Evolutionary conservation across 2,329 filamentous ascomycete genomes (phyloP).

Genomic region (Trichophyton schoenleinii): DNA sequence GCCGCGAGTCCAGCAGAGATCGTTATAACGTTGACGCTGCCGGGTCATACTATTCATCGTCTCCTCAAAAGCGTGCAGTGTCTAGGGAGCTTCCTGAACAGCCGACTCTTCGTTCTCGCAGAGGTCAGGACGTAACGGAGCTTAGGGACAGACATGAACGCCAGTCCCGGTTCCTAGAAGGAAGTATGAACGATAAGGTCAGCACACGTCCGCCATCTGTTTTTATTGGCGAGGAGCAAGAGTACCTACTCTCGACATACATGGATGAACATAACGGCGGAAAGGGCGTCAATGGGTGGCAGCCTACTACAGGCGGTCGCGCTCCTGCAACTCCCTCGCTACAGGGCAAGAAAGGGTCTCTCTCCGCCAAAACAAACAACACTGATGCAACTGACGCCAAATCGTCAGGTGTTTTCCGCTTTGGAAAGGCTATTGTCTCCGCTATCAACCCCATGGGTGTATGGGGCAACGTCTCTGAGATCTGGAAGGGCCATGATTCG

Average conservation of each 20-base stretch:
- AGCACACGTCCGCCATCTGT: constrained; percentile 58
- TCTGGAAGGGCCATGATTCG: constrained; percentile 31
- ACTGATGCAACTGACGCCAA: constrained; percentile 15
- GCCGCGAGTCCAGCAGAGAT: neutral
- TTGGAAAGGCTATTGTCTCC: constrained; percentile 43
- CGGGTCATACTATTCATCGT: neutral
- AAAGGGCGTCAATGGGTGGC: neutral
- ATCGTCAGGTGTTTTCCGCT: constrained; percentile 40
- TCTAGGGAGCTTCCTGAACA: constrained; percentile 12
- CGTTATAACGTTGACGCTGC: neutral
- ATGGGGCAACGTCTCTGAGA: constrained; percentile 31
- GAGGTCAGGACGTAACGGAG: neutral
- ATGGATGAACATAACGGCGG: neutral
- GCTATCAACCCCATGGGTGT: constrained; percentile 43
- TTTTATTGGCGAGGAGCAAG: constrained; percentile 42
- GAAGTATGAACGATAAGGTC: constrained; percentile 71
- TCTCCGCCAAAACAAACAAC: neutral
- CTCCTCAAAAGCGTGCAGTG: constrained; percentile 29
- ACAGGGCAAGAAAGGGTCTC: neutral
- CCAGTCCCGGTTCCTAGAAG: constrained; percentile 56
- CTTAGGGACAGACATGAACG: constrained; percentile 7
- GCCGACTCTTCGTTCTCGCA: neutral
- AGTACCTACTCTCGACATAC: constrained; percentile 3
- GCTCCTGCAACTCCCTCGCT: neutral
- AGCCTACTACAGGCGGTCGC: neutral